Conservation (phyloP, 208 protist species). For the Trypanosoma rangeli region DNA sequence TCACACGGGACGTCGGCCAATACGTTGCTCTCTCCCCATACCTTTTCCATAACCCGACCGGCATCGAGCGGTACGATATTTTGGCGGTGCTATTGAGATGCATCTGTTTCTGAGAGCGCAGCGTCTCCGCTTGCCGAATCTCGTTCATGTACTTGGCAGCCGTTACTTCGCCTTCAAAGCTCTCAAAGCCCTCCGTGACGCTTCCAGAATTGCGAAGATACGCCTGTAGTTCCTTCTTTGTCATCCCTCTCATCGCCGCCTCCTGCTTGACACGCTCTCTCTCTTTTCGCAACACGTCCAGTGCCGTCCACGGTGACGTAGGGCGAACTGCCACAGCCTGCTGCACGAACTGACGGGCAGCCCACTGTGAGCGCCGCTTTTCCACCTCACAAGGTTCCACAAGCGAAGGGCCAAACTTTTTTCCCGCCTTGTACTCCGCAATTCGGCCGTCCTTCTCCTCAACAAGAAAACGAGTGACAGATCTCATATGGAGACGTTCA, state of each 20-base stretch:
- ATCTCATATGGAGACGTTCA: constrained; percentile 12
- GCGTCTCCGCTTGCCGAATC: constrained; percentile 62
- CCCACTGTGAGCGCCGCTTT: constrained; percentile 56
- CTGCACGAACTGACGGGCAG: constrained; percentile 47
- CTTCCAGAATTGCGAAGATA: constrained; percentile 67
- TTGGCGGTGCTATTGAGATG: constrained; percentile 86
- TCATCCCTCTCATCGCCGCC: constrained; percentile 60
- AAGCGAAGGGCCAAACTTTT: constrained; percentile 58
- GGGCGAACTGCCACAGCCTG: constrained; percentile 49
- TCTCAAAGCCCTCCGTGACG: constrained; percentile 80
- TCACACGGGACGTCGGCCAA: constrained; percentile 69
- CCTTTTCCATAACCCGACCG: constrained; percentile 82
- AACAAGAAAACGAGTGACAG: constrained; percentile 45
- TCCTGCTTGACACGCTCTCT: constrained; percentile 43
- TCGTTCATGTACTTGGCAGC: constrained; percentile 85
- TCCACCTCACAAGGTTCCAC: constrained; percentile 28
- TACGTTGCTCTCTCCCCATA: constrained; percentile 77
- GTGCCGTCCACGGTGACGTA: constrained; percentile 65
- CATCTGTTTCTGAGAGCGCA: constrained; percentile 88
- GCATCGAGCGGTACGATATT: constrained; percentile 90
- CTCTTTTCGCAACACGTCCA: constrained; percentile 36
- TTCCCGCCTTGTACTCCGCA: constrained; percentile 52
- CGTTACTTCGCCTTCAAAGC: constrained; percentile 84
- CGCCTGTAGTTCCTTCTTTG: constrained; percentile 61
- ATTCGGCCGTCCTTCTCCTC: constrained; percentile 69